These are phyloP conservation scores for Goniomonas avonlea DNA, from an alignment of 78 protist species.

Conservation along the genomic window DNA sequence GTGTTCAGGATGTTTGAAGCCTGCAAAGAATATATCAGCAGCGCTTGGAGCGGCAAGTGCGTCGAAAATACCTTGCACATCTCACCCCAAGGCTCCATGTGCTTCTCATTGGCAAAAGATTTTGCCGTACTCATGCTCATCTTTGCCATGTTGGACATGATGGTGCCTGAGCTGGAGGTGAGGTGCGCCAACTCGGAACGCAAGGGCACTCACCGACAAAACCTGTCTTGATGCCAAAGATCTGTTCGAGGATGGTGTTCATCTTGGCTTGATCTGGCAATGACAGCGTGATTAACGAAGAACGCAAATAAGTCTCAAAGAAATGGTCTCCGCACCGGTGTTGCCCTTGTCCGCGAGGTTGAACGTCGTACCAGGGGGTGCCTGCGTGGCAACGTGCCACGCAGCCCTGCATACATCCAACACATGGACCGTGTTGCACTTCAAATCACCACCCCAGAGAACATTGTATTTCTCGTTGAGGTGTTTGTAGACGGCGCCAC, in stretches of 20 bases:
- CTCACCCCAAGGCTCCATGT: constrained; percentile 85
- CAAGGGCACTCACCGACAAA: too few species aligned
- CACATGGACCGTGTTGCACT: constrained; percentile 88
- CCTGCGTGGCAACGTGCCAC: constrained; percentile 50
- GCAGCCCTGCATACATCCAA: constrained; percentile 77
- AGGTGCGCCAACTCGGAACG: too few species aligned
- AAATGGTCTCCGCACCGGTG: constrained; percentile 32
- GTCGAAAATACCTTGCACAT: constrained; percentile 48
- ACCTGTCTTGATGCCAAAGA: constrained; percentile 81
- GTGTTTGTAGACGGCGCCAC: constrained; percentile 82
- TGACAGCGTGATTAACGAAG: too few species aligned
- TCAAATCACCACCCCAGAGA: constrained; percentile 72
- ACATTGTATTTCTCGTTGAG: constrained; percentile 80
- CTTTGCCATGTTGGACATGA: constrained; percentile 48
- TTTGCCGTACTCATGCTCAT: background rate
- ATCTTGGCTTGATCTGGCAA: constrained; percentile 57
- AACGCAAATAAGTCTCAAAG: background rate
- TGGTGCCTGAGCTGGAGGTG: too few species aligned
- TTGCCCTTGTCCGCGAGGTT: constrained; percentile 79
- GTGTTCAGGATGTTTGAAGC: constrained; percentile 51
- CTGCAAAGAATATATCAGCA: background rate
- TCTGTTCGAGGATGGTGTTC: constrained; percentile 48
- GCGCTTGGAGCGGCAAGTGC: background rate
- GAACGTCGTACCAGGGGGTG: background rate
- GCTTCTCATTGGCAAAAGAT: constrained; percentile 68